These are phyloP conservation scores for Carex littledalei DNA, from an alignment of 176 grass and related monocot species.

Conservation along the genomic window DNA sequence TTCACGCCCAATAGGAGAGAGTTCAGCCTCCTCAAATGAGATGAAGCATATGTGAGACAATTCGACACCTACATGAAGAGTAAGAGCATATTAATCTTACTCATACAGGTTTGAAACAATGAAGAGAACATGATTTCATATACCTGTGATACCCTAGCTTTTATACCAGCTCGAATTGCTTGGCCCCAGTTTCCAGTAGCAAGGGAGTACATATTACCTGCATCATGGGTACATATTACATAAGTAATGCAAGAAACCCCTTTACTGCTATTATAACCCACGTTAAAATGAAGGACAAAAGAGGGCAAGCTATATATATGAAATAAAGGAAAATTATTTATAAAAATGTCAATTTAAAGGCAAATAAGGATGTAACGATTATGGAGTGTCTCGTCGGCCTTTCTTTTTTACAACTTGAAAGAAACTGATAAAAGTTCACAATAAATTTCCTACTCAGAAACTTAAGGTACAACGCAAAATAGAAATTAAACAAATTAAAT, in stretches of 20 bases:
- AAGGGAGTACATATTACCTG: conserved; percentile 49
- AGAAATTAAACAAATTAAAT: neutral
- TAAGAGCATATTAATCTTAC: neutral
- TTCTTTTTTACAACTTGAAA: conserved; percentile 92
- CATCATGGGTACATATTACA: conserved; percentile 6
- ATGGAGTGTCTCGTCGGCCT: conserved; percentile 70
- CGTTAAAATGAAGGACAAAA: too few relatives aligned
- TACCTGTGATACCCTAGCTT: conserved; percentile 95
- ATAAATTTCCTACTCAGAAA: conserved; percentile 3
- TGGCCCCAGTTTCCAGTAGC: conserved; percentile 60
- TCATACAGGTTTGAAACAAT: conserved; percentile 14
- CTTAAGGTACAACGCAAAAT: neutral
- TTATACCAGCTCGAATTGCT: conserved; percentile 83
- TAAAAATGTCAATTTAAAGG: too few relatives aligned
- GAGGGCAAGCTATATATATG: too few relatives aligned
- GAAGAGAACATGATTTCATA: conserved; percentile 7
- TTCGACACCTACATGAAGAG: conserved; percentile 77
- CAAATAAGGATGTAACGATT: too few relatives aligned
- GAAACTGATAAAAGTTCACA: conserved; percentile 42
- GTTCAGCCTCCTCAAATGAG: conserved; percentile 92
- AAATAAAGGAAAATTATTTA: too few relatives aligned
- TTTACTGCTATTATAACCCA: too few relatives aligned
- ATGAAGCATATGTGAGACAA: conserved; percentile 95
- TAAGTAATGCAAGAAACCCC: too few relatives aligned
- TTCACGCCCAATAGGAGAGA: conserved; percentile 98